These are phyloP conservation scores for Penicillium flavigenum DNA, from an alignment of 495 filamentous ascomycete genomes.

Conservation along the genomic window DNA sequence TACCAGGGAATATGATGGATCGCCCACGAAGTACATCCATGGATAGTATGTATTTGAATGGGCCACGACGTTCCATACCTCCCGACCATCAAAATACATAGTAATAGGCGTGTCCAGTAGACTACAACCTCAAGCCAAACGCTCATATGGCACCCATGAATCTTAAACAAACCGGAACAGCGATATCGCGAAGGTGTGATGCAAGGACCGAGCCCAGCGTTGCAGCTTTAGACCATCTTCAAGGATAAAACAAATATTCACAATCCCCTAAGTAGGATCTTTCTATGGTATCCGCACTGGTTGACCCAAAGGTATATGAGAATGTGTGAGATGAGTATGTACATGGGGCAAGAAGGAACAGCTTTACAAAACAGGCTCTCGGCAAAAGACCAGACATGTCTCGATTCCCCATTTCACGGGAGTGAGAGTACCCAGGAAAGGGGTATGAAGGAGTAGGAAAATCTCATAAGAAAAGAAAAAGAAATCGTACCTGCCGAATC, in stretches of 20 bases:
- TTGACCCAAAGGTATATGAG: not conserved
- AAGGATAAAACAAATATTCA: not conserved
- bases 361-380: not conserved
- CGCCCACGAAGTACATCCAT: too few relatives aligned
- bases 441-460: constrained; percentile 2
- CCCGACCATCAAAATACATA: too few relatives aligned
- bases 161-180: not conserved
- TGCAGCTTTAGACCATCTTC: not conserved
- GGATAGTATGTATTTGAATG: too few relatives aligned
- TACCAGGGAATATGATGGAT: too few relatives aligned
- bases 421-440: not conserved
- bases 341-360: not conserved
- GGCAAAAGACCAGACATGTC: not conserved
- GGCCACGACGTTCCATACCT: too few relatives aligned
- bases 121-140: not conserved
- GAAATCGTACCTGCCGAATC: not conserved
- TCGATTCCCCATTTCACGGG: not conserved
- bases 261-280: not conserved
- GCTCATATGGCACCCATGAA: not conserved
- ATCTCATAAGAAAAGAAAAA: not conserved
- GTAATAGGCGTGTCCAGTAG: not conserved
- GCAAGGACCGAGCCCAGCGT: not conserved
- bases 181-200: not conserved
- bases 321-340: not conserved
- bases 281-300: not conserved